phyloP scores from a whole-genome alignment of 441 rosid genomes.

The Melastoma candidum region DNA sequence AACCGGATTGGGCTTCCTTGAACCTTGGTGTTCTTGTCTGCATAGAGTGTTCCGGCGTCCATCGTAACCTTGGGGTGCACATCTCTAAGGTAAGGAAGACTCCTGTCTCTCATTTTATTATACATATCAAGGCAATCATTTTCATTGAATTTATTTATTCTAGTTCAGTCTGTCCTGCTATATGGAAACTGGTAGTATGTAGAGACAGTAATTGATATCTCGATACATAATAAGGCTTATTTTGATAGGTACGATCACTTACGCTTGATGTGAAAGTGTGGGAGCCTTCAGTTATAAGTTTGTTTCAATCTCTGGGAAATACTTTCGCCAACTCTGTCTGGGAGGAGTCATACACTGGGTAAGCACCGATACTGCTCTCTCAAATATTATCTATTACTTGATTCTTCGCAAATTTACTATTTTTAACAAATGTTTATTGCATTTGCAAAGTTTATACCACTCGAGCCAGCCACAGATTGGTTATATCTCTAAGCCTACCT shows the following conservation, averaged over 20 bases:
- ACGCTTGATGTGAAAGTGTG: conserved; percentile 97
- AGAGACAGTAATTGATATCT: too few species aligned
- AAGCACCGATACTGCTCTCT: conserved; percentile 16
- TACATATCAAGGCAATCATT: not conserved
- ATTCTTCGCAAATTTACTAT: not conserved
- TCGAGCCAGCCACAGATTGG: conserved; percentile 57
- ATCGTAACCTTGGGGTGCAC: conserved; percentile 97
- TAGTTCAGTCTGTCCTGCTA: too few species aligned
- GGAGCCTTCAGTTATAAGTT: conserved; percentile 93
- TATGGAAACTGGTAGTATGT: too few species aligned
- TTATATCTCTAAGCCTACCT: conserved; percentile 58
- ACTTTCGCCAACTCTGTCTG: conserved; percentile 90
- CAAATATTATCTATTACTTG: not conserved
- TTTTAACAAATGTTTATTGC: conserved; percentile 7
- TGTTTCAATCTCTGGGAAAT: conserved; percentile 97
- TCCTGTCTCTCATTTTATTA: not conserved
- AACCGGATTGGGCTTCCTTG: conserved; percentile 99
- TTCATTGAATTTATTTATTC: too few species aligned
- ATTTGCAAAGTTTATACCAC: conserved; percentile 40
- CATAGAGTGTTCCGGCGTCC: conserved; percentile 98
- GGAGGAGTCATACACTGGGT: conserved; percentile 86
- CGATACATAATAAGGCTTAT: too few species aligned
- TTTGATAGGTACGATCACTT: conserved; percentile 81
- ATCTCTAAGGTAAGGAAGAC: conserved; percentile 69
- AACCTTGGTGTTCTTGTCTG: conserved; percentile 97